These are phyloP conservation scores for Monilinia laxa DNA, from an alignment of 2,329 filamentous ascomycete species.

Conservation along the genomic window DNA sequence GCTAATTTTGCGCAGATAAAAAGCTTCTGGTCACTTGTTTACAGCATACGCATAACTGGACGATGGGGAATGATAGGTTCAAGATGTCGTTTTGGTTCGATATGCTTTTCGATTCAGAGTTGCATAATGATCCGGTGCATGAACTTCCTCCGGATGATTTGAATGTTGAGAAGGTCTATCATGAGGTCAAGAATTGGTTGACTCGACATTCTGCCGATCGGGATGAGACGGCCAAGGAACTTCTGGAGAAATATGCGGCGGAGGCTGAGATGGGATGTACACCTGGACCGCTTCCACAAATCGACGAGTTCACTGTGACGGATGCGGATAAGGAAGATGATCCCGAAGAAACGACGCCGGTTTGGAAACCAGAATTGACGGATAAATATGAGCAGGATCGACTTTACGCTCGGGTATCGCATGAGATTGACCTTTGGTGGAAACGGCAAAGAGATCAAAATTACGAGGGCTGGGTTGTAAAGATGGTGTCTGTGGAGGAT, in stretches of 20 bases:
- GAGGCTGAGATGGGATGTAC: constrained; percentile 40
- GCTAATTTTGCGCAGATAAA: constrained; percentile 50
- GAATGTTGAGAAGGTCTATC: constrained; percentile 56
- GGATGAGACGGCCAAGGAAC: constrained; percentile 54
- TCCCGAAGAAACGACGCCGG: constrained; percentile 35
- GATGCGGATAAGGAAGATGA: constrained; percentile 23
- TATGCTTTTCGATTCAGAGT: constrained; percentile 60
- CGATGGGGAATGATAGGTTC: constrained; percentile 65
- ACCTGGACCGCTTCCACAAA: constrained; percentile 36
- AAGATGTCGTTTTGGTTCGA: constrained; percentile 70
- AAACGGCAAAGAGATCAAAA: constrained; percentile 59
- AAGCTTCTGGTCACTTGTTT: constrained; percentile 64
- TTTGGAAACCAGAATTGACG: constrained; percentile 45
- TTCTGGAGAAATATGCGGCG: constrained; percentile 55
- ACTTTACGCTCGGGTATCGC: constrained; percentile 59
- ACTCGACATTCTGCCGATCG: constrained; percentile 56
- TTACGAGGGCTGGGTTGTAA: constrained; percentile 56
- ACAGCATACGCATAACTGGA: constrained; percentile 69
- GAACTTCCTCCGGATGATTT: constrained; percentile 52
- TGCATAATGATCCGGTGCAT: constrained; percentile 52
- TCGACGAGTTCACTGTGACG: constrained; percentile 8
- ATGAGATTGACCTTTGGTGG: constrained; percentile 67
- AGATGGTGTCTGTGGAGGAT: constrained; percentile 60
- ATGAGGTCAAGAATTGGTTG: constrained; percentile 62
- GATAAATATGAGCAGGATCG: constrained; percentile 61